Conservation (phyloP, 495 filamentous ascomycete species). For the Aspergillus ellipticus region DNA sequence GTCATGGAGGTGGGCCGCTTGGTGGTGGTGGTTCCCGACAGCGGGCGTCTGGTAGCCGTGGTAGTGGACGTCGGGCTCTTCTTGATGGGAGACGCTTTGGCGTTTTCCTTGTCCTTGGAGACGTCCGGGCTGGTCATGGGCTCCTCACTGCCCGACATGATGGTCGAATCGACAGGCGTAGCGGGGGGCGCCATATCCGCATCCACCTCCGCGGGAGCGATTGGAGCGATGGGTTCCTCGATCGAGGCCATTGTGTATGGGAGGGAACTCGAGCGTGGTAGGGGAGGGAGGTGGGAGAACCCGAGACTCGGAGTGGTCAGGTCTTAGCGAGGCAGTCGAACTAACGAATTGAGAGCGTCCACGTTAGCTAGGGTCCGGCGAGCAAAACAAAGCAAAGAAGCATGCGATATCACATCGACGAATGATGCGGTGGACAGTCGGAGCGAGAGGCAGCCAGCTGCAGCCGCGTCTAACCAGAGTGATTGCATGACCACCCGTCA, state of each 20-base stretch:
- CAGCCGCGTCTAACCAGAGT: not conserved
- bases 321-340: conserved; percentile 2
- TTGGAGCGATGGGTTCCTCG: conserved; percentile 31
- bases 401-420: not conserved
- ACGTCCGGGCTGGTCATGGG: conserved; percentile 37
- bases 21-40: conserved; percentile 27
- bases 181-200: conserved; percentile 34
- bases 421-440: not conserved
- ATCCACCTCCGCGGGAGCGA: conserved; percentile 23
- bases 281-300: not conserved
- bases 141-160: conserved; percentile 40
- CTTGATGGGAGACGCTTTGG: conserved; percentile 29
- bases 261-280: not conserved
- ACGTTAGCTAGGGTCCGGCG: conserved; percentile 11
- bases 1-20: conserved; percentile 39
- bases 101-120: conserved; percentile 38
- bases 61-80: conserved; percentile 20
- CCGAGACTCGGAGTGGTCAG: not conserved
- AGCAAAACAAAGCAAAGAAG: conserved; percentile 4
- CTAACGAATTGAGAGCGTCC: conserved; percentile 13
- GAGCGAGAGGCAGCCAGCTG: not conserved
- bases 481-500: not conserved
- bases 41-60: conserved; percentile 30
- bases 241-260: conserved; percentile 33
- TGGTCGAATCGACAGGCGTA: conserved; percentile 37